A percentile compares a stretch with the other conserved stretches of the same genome.
These are phyloP conservation scores for Syzygium aqueum DNA, from an alignment of 345 rosid species.

Conservation along the genomic window DNA sequence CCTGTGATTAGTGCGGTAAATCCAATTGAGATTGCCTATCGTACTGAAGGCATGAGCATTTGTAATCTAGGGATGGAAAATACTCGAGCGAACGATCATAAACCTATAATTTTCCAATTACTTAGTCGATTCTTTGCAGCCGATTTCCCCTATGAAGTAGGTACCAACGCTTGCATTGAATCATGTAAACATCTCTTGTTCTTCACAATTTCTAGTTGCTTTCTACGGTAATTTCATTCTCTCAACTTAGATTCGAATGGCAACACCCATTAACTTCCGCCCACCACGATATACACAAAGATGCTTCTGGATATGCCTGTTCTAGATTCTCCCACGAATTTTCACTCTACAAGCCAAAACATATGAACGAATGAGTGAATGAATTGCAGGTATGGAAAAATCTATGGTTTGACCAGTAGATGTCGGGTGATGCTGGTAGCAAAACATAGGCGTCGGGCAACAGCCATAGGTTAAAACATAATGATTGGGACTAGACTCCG, in stretches of 20 bases:
- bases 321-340: not conserved
- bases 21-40: no score
- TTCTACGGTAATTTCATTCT: not conserved
- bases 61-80: no score
- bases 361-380: not conserved
- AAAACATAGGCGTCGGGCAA: not conserved
- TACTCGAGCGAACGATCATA: not conserved
- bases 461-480: not conserved
- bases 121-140: not conserved
- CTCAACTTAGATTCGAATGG: not conserved
- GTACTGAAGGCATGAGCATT: no score
- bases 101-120: rapidly evolving
- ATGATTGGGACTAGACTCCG: not conserved
- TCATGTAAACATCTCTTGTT: not conserved
- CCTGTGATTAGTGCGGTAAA: no score
- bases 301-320: not conserved
- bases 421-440: not conserved
- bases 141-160: not conserved
- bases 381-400: not conserved
- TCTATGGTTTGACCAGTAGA: not conserved
- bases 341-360: not conserved
- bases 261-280: not conserved
- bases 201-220: not conserved
- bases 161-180: rapidly evolving
- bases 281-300: not conserved